phyloP scores from a whole-genome alignment of 768 basidiomycete genomes.

The Infundibulicybe gibba region DNA sequence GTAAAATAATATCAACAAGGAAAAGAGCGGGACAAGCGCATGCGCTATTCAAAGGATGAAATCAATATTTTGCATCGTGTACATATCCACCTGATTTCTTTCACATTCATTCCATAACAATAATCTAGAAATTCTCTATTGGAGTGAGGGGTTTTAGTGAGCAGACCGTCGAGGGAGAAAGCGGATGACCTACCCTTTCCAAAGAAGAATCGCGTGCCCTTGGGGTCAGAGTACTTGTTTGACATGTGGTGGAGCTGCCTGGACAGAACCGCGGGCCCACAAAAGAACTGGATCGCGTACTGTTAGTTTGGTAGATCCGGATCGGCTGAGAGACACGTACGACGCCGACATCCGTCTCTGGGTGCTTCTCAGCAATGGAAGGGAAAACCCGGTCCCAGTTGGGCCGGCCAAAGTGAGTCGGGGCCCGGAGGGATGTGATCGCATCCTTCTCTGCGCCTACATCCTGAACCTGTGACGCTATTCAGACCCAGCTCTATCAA shows the following conservation, averaged over 20 bases:
- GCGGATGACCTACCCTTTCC: slow-evolving; percentile 67
- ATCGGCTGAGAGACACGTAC: slow-evolving; percentile 33
- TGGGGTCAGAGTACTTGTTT: slow-evolving; percentile 81
- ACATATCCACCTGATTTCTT: too few relatives aligned
- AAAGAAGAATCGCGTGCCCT: slow-evolving; percentile 84
- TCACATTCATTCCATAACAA: too few relatives aligned
- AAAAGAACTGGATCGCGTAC: slow-evolving; percentile 60
- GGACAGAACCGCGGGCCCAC: slow-evolving; percentile 74
- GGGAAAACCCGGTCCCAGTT: slow-evolving; percentile 79
- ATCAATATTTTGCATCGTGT: too few relatives aligned
- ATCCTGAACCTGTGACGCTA: slow-evolving; percentile 59
- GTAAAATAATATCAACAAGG: too few relatives aligned
- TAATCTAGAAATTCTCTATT: slow-evolving; percentile 33
- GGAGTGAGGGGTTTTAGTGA: not conserved
- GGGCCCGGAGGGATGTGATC: slow-evolving; percentile 83
- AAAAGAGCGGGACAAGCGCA: too few relatives aligned
- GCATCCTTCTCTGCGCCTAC: slow-evolving; percentile 93
- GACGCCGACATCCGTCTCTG: slow-evolving; percentile 87
- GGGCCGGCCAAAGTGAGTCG: slow-evolving; percentile 90
- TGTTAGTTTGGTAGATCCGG: not conserved
- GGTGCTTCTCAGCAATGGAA: slow-evolving; percentile 77
- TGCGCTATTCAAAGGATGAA: too few relatives aligned
- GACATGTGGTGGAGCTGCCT: slow-evolving; percentile 70
- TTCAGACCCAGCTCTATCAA: not conserved
- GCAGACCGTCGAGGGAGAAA: not conserved